Evolutionary conservation across 805 yeast genomes (phyloP).

Genomic region (Wickerhamomyces ciferrii): DNA sequence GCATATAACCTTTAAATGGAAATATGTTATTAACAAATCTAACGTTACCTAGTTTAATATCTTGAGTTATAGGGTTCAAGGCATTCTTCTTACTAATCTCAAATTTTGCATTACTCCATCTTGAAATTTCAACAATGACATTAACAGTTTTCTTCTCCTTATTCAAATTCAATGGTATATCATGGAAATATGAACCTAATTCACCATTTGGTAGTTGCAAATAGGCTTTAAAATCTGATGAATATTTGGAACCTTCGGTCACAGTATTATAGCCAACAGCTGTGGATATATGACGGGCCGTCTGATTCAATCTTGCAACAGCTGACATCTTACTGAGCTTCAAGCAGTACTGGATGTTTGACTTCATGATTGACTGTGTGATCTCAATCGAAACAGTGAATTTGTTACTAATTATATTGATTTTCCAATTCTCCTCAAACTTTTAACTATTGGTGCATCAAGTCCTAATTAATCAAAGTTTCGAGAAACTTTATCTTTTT

Average conservation of each 20-base stretch:
- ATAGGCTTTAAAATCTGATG: slow-evolving; percentile 37
- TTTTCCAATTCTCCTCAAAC: too few species aligned
- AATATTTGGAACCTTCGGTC: slow-evolving; percentile 30
- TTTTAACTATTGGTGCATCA: too few species aligned
- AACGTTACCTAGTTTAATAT: slow-evolving; percentile 66
- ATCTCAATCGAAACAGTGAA: too few species aligned
- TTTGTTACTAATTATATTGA: too few species aligned
- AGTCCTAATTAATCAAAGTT: neutral
- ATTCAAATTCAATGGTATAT: slow-evolving; percentile 53
- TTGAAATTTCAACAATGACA: slow-evolving; percentile 73
- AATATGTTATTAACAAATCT: slow-evolving; percentile 75
- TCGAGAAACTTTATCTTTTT: neutral
- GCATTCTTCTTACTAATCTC: slow-evolving; percentile 56
- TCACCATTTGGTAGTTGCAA: slow-evolving; percentile 33
- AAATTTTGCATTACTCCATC: slow-evolving; percentile 81
- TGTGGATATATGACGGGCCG: neutral
- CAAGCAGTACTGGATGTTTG: neutral
- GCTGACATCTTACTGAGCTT: neutral
- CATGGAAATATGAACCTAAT: slow-evolving; percentile 64
- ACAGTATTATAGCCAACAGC: neutral
- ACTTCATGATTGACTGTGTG: neutral
- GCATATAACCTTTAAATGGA: slow-evolving; percentile 82
- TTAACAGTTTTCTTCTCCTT: slow-evolving; percentile 38
- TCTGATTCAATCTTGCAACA: neutral
- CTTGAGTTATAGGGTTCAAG: slow-evolving; percentile 80